Base-by-base conservation (phyloP, 140 eudicot genomes). In the Erigeron philadelphicus region DNA sequence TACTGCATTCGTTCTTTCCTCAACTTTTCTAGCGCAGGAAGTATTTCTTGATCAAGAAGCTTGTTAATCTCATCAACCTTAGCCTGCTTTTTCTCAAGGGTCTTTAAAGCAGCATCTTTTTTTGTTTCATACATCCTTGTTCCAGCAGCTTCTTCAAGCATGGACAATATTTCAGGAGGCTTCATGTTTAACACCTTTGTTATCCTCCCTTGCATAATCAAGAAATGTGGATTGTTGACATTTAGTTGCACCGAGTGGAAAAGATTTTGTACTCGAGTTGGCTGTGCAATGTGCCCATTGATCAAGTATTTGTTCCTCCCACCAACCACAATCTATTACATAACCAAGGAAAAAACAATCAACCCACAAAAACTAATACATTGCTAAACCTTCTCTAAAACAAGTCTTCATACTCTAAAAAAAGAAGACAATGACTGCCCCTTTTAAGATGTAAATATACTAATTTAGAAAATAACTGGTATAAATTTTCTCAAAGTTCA, bases 91-190 rank as follows among this genome's bases (percentile, higher is more conserved):
- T 94, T 94, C 79, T 94, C 99, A 38, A 94, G 97, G 40, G 99
- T 94, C 70, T 90, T 94, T 16, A 94, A 55, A 52, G 99, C 99
- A 70, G 89, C 87, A 35, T 90, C 97, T 78, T 94, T 94, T 86
- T 94, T 94, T 23, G 95, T 87, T 71, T 94, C 99, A 67, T 94
- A 94, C 99, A 94, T 94, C 80, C 99, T 85, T 53, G 99, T 94
- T 74, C 99, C 99, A 21, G 99, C 97, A 57, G 99, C 99, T 76
- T 94, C 99, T 79, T 94, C 99, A 55, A 94, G 96, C 99, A 94
- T 94, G 9, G 99, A 94, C 78, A 94, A 80, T 55, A 90, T 94
- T 85, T 94, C 99, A 38, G 97, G 99, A 67, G 99, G 99, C 80
- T 94, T 94, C 99, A 94, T 94, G 84, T 94, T 94, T 72, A 94